phyloP scores from a whole-genome alignment of 768 basidiomycete species.

The Tylopilus felleus region DNA sequence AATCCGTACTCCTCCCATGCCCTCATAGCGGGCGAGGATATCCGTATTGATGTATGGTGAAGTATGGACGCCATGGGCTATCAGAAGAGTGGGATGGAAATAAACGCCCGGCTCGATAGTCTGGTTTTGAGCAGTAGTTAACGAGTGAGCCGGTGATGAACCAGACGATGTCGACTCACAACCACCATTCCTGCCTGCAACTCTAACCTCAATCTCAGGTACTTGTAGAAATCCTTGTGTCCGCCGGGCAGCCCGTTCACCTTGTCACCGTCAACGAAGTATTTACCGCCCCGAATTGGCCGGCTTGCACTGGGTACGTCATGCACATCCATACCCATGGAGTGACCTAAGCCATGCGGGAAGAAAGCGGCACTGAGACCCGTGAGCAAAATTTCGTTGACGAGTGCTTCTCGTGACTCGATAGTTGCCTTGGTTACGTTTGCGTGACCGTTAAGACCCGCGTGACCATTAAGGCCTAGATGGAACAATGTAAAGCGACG shows the following conservation, averaged over 20 bases:
- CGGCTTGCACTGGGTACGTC: slow-evolving; percentile 84
- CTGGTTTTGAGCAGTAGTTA: slow-evolving; percentile 34
- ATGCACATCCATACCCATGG: slow-evolving; percentile 91
- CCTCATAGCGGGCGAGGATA: slow-evolving; percentile 49
- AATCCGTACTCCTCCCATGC: slow-evolving; percentile 88
- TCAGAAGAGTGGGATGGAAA: slow-evolving; percentile 78
- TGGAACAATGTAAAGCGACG: neutral
- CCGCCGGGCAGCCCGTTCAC: slow-evolving; percentile 57
- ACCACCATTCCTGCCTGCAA: slow-evolving; percentile 82
- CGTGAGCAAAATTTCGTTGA: slow-evolving; percentile 62
- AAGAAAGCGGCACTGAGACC: slow-evolving; percentile 86
- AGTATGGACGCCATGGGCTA: slow-evolving; percentile 57
- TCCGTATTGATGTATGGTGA: slow-evolving; percentile 41
- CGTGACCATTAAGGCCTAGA: slow-evolving; percentile 5
- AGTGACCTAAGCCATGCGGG: slow-evolving; percentile 92
- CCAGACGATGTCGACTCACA: slow-evolving; percentile 43
- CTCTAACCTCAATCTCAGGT: slow-evolving; percentile 74
- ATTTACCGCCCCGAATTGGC: slow-evolving; percentile 52
- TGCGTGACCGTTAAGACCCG: neutral
- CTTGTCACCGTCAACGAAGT: slow-evolving; percentile 69
- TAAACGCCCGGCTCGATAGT: slow-evolving; percentile 92
- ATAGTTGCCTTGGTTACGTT: neutral
- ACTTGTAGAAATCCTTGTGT: slow-evolving; percentile 71
- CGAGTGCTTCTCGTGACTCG: slow-evolving; percentile 17
- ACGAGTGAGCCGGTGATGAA: neutral